Conservation (phyloP, 1,284 basidiomycete species). For the Ganoderma boninense region DNA sequence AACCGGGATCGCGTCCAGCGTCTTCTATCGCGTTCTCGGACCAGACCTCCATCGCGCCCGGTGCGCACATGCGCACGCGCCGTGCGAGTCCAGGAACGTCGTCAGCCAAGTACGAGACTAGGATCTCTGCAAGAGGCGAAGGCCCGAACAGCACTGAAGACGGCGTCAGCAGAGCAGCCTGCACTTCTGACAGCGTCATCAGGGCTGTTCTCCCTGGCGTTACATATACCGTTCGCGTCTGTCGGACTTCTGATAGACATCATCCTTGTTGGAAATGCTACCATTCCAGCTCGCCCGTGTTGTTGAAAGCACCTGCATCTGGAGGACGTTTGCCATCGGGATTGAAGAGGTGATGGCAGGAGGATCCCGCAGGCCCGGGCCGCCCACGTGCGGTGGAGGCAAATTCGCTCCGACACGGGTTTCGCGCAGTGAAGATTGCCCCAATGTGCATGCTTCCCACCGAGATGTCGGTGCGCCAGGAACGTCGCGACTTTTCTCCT, state of each 20-base stretch:
- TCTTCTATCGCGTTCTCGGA: constrained; percentile 11
- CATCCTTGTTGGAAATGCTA: constrained; percentile 4
- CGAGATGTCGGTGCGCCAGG: constrained; percentile 17
- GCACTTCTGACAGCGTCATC: constrained; percentile 25
- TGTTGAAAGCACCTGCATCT: not conserved
- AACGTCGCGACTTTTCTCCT: constrained; percentile 14
- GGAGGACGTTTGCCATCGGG: no score
- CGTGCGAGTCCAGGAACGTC: constrained; percentile 9
- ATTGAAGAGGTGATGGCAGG: not conserved
- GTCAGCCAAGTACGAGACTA: not conserved
- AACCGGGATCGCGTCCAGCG: not conserved
- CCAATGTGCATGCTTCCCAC: constrained; percentile 11
- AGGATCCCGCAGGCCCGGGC: not conserved
- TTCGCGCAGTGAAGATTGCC: not conserved
- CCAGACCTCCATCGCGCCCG: constrained; percentile 3
- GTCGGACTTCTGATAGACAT: constrained; percentile 17
- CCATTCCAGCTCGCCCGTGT: not conserved
- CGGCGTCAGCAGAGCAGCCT: not conserved
- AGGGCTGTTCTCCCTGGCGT: constrained; percentile 15
- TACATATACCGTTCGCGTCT: constrained; percentile 11
- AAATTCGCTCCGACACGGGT: not conserved
- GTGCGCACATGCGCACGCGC: not conserved
- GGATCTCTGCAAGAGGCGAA: constrained; percentile 8
- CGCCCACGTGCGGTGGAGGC: not conserved
- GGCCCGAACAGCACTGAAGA: constrained; percentile 1